Percentiles rank a stretch among this genome's conserved stretches.
Evolutionary conservation across 2,329 filamentous ascomycete species (phyloP).

Genomic region (Hymenotorrendiella dingleyae): DNA sequence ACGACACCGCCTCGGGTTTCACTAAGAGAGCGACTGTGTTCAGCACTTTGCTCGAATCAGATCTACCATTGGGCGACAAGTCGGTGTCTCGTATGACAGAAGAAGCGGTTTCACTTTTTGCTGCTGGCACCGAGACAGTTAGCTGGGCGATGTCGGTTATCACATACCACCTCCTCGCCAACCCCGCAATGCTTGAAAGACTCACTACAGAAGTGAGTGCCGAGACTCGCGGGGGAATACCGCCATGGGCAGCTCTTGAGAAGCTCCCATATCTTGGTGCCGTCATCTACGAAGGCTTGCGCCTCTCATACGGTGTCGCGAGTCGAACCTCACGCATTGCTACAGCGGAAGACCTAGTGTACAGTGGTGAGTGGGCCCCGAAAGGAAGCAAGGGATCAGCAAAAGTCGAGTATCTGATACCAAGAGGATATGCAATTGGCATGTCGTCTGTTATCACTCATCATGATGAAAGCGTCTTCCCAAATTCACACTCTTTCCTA

Average conservation of each 20-base stretch:
- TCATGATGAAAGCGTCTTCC: no score
- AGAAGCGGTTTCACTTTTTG: slow-evolving; percentile 1
- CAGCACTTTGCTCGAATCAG: no score
- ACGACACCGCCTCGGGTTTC: no score
- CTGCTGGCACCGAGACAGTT: slow-evolving; percentile 3
- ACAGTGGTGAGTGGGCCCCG: no score
- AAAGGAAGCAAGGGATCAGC: no score
- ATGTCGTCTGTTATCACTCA: no score
- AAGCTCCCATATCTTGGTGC: slow-evolving; percentile 7
- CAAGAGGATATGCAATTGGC: no score
- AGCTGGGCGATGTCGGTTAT: slow-evolving; percentile 1
- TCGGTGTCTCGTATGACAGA: not conserved
- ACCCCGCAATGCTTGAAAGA: slow-evolving; percentile 22
- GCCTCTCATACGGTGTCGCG: slow-evolving; percentile 3
- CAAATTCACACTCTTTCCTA: no score
- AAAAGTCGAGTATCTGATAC: no score
- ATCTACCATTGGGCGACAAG: slow-evolving; percentile 3
- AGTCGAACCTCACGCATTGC: not conserved
- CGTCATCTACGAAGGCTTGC: not conserved
- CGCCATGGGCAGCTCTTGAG: not conserved
- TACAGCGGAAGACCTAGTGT: not conserved
- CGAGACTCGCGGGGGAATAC: not conserved
- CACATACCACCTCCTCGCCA: slow-evolving; percentile 28
- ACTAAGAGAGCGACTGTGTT: no score
- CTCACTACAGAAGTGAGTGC: not conserved